Evolutionary conservation across 192 early-diverging fungal species (phyloP), one percentile per base, ranked within the genome.

Genomic region (Rhizophagus clarus): DNA sequence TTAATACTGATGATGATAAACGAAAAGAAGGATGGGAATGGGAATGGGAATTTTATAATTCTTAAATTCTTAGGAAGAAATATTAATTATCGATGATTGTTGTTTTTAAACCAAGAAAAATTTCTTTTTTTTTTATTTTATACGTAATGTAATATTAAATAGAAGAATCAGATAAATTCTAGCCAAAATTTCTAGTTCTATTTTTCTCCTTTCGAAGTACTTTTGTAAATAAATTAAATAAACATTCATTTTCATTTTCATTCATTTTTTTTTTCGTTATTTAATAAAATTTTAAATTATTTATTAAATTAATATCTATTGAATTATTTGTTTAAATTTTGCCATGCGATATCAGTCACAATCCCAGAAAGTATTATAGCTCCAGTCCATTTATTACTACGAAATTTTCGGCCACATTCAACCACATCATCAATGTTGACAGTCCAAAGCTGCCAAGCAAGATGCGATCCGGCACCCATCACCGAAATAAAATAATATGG

Each of bases 381-480:
- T n/a, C 97, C 97, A 22, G 93, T 88, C 91, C 91, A 92, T 4
- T 89, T 90, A 81, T 96, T 95, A 56, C 90, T 90, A 72, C 88
- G 90, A 84, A 98, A 98, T 72, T 92, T 92, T 7, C 74, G 82
- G 90, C 93, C 92, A 72, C 94, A 94, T n/a, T 86, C 85, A 11
- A 82, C 80, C 14, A 90, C 87, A 49, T 89, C 83, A 79, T 92
- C 85, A 61, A 94, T 91, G 42, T 94, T 77, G 4, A 96, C 90
- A 1, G 90, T 92, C 34, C 72, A 78, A 22, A 97, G 77, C 82
- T 96, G 96, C 96, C 96, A 97, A 3, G 89, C 82, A 64, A 96
- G 83, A 83, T 98, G 95, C 4, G 90, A 88, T 0, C 89, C 89
- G 2, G 92, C 92, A 1, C 91, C 96, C 14, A 89, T 86, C 0